Conservation (phyloP, 345 rosid species). For the Schrenkiella parvula region DNA sequence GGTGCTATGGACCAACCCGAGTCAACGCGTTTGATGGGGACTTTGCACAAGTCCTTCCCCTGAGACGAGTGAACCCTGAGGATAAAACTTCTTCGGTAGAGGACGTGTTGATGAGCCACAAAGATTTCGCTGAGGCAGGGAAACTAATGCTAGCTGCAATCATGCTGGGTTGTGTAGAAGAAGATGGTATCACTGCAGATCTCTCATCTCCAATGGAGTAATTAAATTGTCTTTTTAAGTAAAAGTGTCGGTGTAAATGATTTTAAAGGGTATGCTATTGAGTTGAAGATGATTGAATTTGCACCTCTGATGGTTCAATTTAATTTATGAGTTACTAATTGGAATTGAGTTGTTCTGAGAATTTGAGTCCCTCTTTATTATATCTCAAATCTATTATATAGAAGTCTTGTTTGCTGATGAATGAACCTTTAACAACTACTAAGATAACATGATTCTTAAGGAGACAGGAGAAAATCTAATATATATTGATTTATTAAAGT, state of each 20-base stretch:
- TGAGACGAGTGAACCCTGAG: slow-evolving; percentile 49
- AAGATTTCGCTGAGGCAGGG: slow-evolving; percentile 77
- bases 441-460: too few species aligned
- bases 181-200: slow-evolving; percentile 18
- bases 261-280: slow-evolving; percentile 4
- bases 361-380: too few species aligned
- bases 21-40: slow-evolving; percentile 63
- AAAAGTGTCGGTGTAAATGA: slow-evolving; percentile 8
- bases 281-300: neutral
- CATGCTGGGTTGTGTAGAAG: slow-evolving; percentile 56
- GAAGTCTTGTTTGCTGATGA: too few species aligned
- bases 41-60: slow-evolving; percentile 60
- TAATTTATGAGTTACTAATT: slow-evolving; percentile 16
- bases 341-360: too few species aligned
- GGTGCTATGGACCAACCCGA: slow-evolving; percentile 59
- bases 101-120: slow-evolving; percentile 77
- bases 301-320: neutral
- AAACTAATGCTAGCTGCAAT: slow-evolving; percentile 80
- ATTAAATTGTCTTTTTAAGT: neutral
- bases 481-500: too few species aligned
- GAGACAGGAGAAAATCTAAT: too few species aligned
- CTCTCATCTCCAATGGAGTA: slow-evolving; percentile 35
- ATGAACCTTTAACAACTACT: too few species aligned
- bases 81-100: slow-evolving; percentile 54
- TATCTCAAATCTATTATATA: too few species aligned